Percentiles rank a stretch among this genome's conserved stretches.
Evolutionary conservation across 2,329 filamentous ascomycete genomes (phyloP).

Genomic region (Fusarium gaditjirri): DNA sequence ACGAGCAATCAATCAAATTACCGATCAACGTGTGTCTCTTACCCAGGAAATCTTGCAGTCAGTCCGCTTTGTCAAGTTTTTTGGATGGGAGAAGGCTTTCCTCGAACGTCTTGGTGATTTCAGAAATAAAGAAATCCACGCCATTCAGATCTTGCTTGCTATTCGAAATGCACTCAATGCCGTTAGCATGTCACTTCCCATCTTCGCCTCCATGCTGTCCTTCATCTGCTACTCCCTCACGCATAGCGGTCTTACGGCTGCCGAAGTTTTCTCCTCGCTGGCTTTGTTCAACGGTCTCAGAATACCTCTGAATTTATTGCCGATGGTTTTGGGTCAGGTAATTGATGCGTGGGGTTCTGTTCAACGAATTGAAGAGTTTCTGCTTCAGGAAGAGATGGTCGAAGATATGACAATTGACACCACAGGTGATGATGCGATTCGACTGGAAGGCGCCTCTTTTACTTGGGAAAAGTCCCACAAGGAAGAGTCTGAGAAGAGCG

Average conservation of each 20-base stretch:
- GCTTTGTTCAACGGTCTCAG: conserved; percentile 93
- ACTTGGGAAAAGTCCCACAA: conserved; percentile 83
- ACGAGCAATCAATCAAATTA: conserved; percentile 88
- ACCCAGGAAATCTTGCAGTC: conserved; percentile 93
- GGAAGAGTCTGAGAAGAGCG: conserved; percentile 58
- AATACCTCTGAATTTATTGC: conserved; percentile 88
- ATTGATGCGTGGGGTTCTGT: conserved; percentile 90
- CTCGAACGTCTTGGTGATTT: conserved; percentile 79
- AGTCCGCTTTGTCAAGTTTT: conserved; percentile 95
- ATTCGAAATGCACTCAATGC: conserved; percentile 89
- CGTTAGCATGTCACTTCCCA: conserved; percentile 84
- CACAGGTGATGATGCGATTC: conserved; percentile 75
- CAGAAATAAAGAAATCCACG: conserved; percentile 78
- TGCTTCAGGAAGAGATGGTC: conserved; percentile 84
- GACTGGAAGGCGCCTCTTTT: conserved; percentile 78
- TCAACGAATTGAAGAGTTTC: conserved; percentile 86
- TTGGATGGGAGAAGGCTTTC: conserved; percentile 94
- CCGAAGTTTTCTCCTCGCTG: conserved; percentile 91
- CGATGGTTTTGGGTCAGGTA: conserved; percentile 86
- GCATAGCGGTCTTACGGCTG: conserved; percentile 75
- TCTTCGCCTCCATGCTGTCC: conserved; percentile 94
- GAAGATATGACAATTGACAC: conserved; percentile 71
- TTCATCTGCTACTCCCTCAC: conserved; percentile 84
- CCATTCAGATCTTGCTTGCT: conserved; percentile 85
- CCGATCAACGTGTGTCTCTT: conserved; percentile 88